Base-by-base conservation (phyloP, 441 rosid genomes). In the Raphanus hybrid region DNA sequence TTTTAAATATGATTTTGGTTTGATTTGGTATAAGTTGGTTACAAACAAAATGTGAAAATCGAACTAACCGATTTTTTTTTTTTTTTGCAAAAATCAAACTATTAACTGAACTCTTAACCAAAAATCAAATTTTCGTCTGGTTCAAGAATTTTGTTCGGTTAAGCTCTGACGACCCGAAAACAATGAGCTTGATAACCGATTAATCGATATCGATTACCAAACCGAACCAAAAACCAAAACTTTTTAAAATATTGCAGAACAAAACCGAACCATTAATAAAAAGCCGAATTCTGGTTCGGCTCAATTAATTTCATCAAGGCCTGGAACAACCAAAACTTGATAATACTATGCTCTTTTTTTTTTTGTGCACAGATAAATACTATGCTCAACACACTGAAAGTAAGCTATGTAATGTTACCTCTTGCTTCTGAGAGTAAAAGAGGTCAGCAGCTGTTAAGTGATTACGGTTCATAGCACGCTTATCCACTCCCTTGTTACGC, bases 381-480 rank as follows among this genome's bases (percentile, higher is more conserved):
- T 67, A 48, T 29, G 41, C 0, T n/a, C 71, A 48, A 14, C 18
- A 48, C 57, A n/a, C 7, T 2, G 8, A 50, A 5, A n/a, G 18
- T 48, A 48, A n/a, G 16, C 8, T 20, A 72, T 72, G 64, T 35
- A 32, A 34, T 52, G 70, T 12, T 80, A 75, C 82, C 80, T 75
- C 75, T 70, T 41, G 78, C 7, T 67, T 71, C 68, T 66, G 72
- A 59, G 67, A 64, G 52, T 39, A 58, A 23, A 74, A 78, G 65
- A 86, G 81, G 61, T 85, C 73, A 0, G 78, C 64, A 55, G 80
- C 77, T 1, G 84, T 78, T 52, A 65, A 35, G 50, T 69, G 57
- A 58, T 77, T 70, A 8, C 26, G 70, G 70, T 84, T 86, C 79
- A 78, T 59, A n/a, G 63, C 50, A 35, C 63, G 60, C 34, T 75